Percentiles rank a stretch among this genome's conserved stretches.
phyloP scores from a whole-genome alignment of 495 filamentous ascomycete genomes.

The Chaetomidium leptoderma region DNA sequence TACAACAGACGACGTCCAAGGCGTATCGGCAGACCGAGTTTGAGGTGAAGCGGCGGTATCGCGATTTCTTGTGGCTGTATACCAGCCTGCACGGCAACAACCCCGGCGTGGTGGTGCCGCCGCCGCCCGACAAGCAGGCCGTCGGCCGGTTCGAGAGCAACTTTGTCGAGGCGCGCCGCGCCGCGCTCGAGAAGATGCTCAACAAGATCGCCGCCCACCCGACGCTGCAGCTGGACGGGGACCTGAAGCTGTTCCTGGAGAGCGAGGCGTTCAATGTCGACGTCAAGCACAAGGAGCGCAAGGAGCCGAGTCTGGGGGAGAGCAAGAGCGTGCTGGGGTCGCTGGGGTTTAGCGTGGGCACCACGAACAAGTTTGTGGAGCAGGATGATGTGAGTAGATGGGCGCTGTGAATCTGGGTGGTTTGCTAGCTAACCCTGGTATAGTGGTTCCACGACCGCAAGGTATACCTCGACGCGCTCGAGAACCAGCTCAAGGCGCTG shows the following conservation, averaged over 20 bases:
- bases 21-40: constrained; percentile 90
- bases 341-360: constrained; percentile 71
- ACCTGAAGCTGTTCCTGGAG: constrained; percentile 93
- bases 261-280: constrained; percentile 93
- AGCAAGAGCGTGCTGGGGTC: constrained; percentile 89
- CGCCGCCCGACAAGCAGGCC: constrained; percentile 96
- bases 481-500: constrained; percentile 89
- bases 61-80: constrained; percentile 97
- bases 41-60: constrained; percentile 83
- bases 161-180: constrained; percentile 87
- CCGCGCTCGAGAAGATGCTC: constrained; percentile 91
- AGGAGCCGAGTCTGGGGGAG: constrained; percentile 78
- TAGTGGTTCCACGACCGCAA: constrained; percentile 97
- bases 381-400: constrained; percentile 79
- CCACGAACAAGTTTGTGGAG: constrained; percentile 84
- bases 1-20: constrained; percentile 78
- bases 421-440: constrained; percentile 4
- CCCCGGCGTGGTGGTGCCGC: constrained; percentile 90
- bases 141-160: constrained; percentile 94
- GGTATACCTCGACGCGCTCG: constrained; percentile 89
- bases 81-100: constrained; percentile 89
- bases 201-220: constrained; percentile 91
- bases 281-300: constrained; percentile 95
- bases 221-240: constrained; percentile 85
- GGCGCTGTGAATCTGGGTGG: not conserved